Percentiles rank a stretch among this genome's conserved stretches.
phyloP scores from a whole-genome alignment of 371 early-diverging fungal species.

The Umbelopsis sp. region DNA sequence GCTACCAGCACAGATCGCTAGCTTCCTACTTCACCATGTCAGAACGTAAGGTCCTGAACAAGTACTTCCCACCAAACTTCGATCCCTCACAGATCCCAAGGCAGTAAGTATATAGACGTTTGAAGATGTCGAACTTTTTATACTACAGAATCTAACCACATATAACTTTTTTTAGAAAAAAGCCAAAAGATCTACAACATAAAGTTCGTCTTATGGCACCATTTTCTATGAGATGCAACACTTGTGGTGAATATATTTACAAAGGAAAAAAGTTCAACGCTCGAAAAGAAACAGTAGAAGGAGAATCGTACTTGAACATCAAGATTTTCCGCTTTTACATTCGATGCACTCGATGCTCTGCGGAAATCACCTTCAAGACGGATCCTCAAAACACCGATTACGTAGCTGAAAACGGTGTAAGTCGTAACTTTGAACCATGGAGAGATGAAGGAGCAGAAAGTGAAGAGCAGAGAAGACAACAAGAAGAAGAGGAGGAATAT shows the following conservation, averaged over 20 bases:
- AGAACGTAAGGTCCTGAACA: conserved; percentile 88
- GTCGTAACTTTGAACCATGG: conserved; percentile 96
- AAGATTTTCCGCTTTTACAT: conserved; percentile 96
- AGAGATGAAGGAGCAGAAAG: conserved; percentile 77
- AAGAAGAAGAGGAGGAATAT: conserved; percentile 79
- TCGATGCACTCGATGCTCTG: conserved; percentile 93
- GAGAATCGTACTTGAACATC: conserved; percentile 85
- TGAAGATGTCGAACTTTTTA: not conserved
- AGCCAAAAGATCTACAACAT: conserved; percentile 81
- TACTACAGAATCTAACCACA: conserved; percentile 13
- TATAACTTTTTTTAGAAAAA: conserved; percentile 64
- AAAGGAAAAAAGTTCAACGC: conserved; percentile 98
- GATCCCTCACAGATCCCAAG: conserved; percentile 73
- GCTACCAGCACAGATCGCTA: not conserved
- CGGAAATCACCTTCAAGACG: conserved; percentile 97
- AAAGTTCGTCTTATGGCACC: conserved; percentile 98
- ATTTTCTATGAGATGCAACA: conserved; percentile 96
- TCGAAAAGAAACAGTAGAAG: conserved; percentile 84
- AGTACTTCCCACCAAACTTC: conserved; percentile 95
- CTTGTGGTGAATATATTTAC: conserved; percentile 95
- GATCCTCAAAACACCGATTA: conserved; percentile 98
- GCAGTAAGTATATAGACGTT: conserved; percentile 35
- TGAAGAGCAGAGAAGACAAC: conserved; percentile 52
- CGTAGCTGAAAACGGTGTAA: conserved; percentile 91
- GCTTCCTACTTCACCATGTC: conserved; percentile 56